Base-by-base conservation (phyloP, 371 early-diverging fungal genomes). In the Circinella minor region DNA sequence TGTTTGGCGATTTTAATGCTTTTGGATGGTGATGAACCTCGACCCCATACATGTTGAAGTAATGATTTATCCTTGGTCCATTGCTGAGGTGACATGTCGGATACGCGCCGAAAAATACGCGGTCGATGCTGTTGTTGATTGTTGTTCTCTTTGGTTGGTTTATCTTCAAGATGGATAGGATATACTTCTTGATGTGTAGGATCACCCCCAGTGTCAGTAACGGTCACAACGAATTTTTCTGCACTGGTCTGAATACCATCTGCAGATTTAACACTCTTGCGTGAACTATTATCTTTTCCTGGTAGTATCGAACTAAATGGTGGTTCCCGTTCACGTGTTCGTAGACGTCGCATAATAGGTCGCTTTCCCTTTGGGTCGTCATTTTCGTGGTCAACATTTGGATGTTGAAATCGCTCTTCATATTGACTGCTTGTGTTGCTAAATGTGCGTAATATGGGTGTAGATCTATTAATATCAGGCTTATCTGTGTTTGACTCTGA, bases 1-100 rank as follows among this genome's bases (percentile, higher is more conserved):
- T 63, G 63, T 63, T 63, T 63, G 27, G 63, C 63, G 3, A 63
- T 47, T 13, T 47, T 39, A n/a, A 63, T 46, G 34, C 63, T 63
- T 14, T 47, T 39, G 17, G 63, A 63, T 11, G 63, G 63, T 3
- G 63, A 63, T n/a, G 47, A 43, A 63, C 63, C 63, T 34, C 63
- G 63, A 20, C 43, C 47, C 43, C 18, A 47, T 27, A 63, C 63
- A 47, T 63, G 63, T 9, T 46, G 63, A 3, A 63, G n/a, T 20
- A 63, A 20, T n/a, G 63, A 47, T 20, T 47, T 57, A n/a, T 51
- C 51, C 27, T 57, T 57, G 10, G 57, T 1, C 57, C 57, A 57
- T 10, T 20, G 27, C 27, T 34, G 36, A 10, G 57, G 34, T 3
- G 57, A 9, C 27, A 57, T 27, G 27, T 57, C 57, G 1, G 57